Base-by-base conservation (phyloP, 2,329 filamentous ascomycete species). In the Scortechinia acanthostroma region DNA sequence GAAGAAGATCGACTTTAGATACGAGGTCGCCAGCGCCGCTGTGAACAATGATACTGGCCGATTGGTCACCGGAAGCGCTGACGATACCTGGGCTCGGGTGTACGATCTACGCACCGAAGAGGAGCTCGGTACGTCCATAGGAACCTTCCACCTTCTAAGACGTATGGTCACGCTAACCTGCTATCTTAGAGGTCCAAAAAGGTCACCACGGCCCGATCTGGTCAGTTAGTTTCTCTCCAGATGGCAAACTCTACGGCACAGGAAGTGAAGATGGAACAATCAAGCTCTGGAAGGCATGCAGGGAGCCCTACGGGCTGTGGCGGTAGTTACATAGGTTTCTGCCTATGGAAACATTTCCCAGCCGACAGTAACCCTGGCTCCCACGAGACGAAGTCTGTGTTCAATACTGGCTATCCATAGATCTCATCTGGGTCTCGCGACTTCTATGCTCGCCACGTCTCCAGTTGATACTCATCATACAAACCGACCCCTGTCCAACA, bases 241-340 rank as follows among this genome's bases (percentile, higher is more conserved):
- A 86, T 56, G 82, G 81, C 30, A 84, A 83, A 58, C 59, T 86
- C 21, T 86, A 84, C 57, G 81, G 80, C 6, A 86, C 82, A 15
- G 81, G 81, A 42, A 84, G 80, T 51, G 81, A 86, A 57, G 81
- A 86, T 55, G 81, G 81, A 42, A 86, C 81, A 1, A 79, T 86
- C 52, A 86, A 86, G 60, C 58, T 86, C 50, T 40, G 35, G 35
- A 40, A 40, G 17, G 35, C 35, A 6, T 40, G 35, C 17, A 13
- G 35, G 10, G 35, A 40, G 35, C 17, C 35, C 6, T 40, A 40
- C 17, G 35, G 35, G 6, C 17, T 40, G 17, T 40, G 35, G 35
- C 35, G 35, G 17, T 40, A 40, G 17, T 15, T 6, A 40, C n/a
- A n/a, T n/a, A n/a, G n/a, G n/a, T n/a, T n/a, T n/a, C n/a, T n/a